Percentiles rank a stretch among this genome's conserved stretches.
Evolutionary conservation across 768 basidiomycete species (phyloP).

Genomic region (Lentinula detonsa): DNA sequence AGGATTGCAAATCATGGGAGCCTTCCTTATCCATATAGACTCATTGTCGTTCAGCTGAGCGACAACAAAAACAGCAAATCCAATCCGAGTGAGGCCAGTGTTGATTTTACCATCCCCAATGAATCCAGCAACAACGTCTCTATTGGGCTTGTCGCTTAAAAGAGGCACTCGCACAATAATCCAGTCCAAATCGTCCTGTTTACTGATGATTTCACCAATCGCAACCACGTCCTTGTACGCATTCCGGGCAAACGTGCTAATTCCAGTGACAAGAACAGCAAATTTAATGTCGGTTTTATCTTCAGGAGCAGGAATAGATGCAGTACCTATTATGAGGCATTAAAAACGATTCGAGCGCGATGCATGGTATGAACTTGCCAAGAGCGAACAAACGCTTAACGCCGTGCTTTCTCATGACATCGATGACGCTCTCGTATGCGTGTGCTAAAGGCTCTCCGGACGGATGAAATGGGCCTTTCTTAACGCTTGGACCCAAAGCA

Average conservation of each 20-base stretch:
- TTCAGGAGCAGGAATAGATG: conserved; percentile 54
- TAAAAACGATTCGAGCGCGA: not conserved
- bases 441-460: conserved; percentile 54
- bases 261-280: conserved; percentile 33
- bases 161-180: conserved; percentile 67
- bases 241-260: conserved; percentile 36
- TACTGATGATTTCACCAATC: conserved; percentile 50
- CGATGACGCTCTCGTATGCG: conserved; percentile 51
- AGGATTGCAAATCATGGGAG: conserved; percentile 30
- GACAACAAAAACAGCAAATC: conserved; percentile 55
- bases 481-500: conserved; percentile 50
- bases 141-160: conserved; percentile 42
- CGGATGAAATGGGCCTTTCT: conserved; percentile 31
- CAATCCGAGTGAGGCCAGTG: conserved; percentile 44
- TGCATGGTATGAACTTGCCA: not conserved
- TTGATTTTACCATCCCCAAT: conserved; percentile 57
- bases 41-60: conserved; percentile 42
- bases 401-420: conserved; percentile 43
- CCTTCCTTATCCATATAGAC: conserved; percentile 54
- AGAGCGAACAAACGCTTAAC: conserved; percentile 60
- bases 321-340: conserved; percentile 36
- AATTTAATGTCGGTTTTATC: conserved; percentile 51
- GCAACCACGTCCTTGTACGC: conserved; percentile 69
- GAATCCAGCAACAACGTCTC: conserved; percentile 53
- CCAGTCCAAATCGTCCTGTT: conserved; percentile 53